Base-by-base conservation (phyloP, 78 protist species). In the Monocercomonoides exilis region DNA sequence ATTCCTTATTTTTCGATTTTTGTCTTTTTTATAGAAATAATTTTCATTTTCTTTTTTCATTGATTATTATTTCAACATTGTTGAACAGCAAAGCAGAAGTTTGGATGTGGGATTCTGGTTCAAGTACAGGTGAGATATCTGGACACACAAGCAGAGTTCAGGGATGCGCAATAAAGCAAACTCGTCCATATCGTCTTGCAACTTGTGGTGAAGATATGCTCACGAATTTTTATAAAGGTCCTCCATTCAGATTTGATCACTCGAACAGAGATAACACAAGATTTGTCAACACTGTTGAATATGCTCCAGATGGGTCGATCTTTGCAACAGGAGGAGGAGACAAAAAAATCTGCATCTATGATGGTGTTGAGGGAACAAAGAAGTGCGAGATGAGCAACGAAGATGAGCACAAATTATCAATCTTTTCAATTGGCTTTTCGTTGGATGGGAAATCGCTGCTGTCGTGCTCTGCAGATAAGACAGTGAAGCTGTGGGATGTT, bases 181-280 rank as follows among this genome's bases (percentile, higher is more conserved):
- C 36, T 34, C 87, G 87, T 44, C 87, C 87, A n/a, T 85, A 77
- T 5, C 77, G 87, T 44, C 81, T 85, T 42, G 87, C 35, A 3
- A 85, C 87, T n/a, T 2, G 41, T 4, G 87, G 87, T 3, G 87
- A 85, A 42, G 87, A 85, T 44, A 38, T 36, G 11, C 77, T 41
- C 87, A 5, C n/a, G 36, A 85, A 85, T 5, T 5, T 85, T 80
- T 85, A 85, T 80, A 85, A 85, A 63, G 87, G 87, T 1, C 87
- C 87, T 44, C 87, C 87, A 2, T 85, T 85, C 3, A 5, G 11
- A 64, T 38, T 44, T 4, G 43, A 64, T 38, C 82, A 79, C 82
- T 79, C 82, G 45, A 6, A 32, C 11, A 11, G 70, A 11, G 70
- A 54, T 29, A 11, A 54, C 21, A 11, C 11, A 21, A 54, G 21